Conservation (phyloP, 2,329 filamentous ascomycete genomes). For the Dothidotthia symphoricarpi region DNA sequence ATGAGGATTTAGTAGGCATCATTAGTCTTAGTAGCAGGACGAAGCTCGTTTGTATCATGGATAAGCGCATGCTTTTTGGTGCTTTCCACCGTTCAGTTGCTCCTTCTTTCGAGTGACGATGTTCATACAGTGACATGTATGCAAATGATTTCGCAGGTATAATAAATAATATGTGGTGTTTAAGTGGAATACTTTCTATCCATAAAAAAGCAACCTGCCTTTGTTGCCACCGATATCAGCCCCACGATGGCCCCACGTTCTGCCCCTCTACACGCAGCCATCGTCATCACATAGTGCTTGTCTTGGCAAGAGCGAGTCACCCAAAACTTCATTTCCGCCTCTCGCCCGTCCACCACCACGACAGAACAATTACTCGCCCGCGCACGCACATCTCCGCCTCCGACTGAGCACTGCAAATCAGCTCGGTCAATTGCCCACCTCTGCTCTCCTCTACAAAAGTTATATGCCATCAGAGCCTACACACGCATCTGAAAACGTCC, state of each 20-base stretch:
- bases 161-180: too few species aligned
- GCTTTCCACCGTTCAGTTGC: too few species aligned
- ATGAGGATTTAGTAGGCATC: slow-evolving; percentile 40
- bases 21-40: too few species aligned
- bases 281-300: slow-evolving; percentile 12
- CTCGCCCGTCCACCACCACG: slow-evolving; percentile 13
- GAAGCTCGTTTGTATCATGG: too few species aligned
- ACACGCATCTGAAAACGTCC: slow-evolving; percentile 50
- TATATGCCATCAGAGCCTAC: slow-evolving; percentile 66
- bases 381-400: slow-evolving; percentile 16
- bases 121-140: too few species aligned
- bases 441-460: slow-evolving; percentile 42
- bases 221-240: not conserved
- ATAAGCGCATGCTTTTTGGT: not conserved
- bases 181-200: too few species aligned
- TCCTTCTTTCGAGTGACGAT: too few species aligned
- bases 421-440: slow-evolving; percentile 54
- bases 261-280: slow-evolving; percentile 5
- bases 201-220: not conserved
- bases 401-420: slow-evolving; percentile 45
- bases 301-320: slow-evolving; percentile 16
- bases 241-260: slow-evolving; percentile 12
- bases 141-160: too few species aligned
- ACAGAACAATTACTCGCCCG: slow-evolving; percentile 15
- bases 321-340: slow-evolving; percentile 10